Evolutionary conservation across 176 grass and related monocot species (phyloP).

Genomic region (Rhynchospora breviuscula): DNA sequence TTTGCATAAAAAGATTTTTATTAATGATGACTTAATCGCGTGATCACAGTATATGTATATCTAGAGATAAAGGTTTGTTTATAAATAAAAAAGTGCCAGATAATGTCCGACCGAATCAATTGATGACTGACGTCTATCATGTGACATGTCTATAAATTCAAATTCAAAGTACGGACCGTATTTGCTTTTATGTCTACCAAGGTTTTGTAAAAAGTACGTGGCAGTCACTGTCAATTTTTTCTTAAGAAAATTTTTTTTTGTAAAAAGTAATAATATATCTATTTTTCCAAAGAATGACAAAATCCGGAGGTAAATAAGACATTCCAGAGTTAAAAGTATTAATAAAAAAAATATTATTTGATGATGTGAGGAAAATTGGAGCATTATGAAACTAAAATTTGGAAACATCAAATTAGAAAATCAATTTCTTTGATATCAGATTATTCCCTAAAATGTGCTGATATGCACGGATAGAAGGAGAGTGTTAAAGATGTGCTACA

Average conservation of each 20-base stretch:
- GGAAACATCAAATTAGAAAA: background rate
- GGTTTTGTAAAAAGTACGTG: background rate
- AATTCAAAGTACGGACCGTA: background rate
- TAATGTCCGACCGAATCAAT: background rate
- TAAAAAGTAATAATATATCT: background rate
- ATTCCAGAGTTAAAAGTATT: background rate
- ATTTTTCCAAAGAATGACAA: background rate
- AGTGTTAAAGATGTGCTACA: too few relatives aligned
- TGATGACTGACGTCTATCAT: background rate
- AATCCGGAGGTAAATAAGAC: background rate
- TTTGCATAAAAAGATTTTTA: background rate
- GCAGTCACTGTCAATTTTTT: too few relatives aligned
- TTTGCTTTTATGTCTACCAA: background rate
- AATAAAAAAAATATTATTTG: background rate
- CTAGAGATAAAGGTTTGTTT: background rate
- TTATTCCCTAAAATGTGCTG: too few relatives aligned
- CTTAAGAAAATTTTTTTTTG: too few relatives aligned
- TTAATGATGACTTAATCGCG: background rate
- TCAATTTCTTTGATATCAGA: background rate
- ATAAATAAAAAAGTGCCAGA: background rate
- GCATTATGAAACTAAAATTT: background rate
- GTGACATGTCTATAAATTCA: slow-evolving; percentile 1
- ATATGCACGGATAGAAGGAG: too few relatives aligned
- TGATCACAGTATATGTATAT: too few relatives aligned
- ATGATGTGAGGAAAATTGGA: background rate